These are phyloP conservation scores for Megacollybia platyphylla DNA, from an alignment of 1,284 basidiomycete species.

Conservation along the genomic window DNA sequence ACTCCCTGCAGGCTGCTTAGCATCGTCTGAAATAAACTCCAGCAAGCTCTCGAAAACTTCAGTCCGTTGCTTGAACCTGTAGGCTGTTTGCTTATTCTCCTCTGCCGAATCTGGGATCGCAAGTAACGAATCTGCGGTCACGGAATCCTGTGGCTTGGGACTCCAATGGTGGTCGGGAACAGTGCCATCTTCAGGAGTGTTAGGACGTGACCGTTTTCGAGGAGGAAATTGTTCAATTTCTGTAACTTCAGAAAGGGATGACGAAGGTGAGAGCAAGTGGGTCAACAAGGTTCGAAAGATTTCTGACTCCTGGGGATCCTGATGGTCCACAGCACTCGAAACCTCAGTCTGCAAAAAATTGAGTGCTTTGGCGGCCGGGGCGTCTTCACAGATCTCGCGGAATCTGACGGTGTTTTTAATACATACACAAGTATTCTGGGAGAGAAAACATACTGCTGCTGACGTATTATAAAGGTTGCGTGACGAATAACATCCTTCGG, in stretches of 20 bases:
- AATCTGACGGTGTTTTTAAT: slow-evolving; percentile 32
- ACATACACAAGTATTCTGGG: not conserved
- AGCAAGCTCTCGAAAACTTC: slow-evolving; percentile 58
- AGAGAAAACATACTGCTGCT: slow-evolving; percentile 44
- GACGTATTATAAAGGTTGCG: slow-evolving; percentile 46
- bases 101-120: slow-evolving; percentile 27
- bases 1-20: slow-evolving; percentile 50
- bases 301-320: slow-evolving; percentile 43
- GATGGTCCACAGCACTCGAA: slow-evolving; percentile 57
- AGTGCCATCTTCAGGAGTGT: slow-evolving; percentile 16
- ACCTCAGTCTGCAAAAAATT: slow-evolving; percentile 60
- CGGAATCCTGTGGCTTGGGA: not conserved
- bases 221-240: slow-evolving; percentile 15
- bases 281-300: slow-evolving; percentile 56
- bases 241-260: slow-evolving; percentile 10
- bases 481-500: slow-evolving; percentile 47
- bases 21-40: slow-evolving; percentile 44
- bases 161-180: not conserved
- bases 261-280: slow-evolving; percentile 37
- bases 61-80: slow-evolving; percentile 44
- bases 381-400: slow-evolving; percentile 62
- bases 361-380: slow-evolving; percentile 52
- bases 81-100: slow-evolving; percentile 10
- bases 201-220: slow-evolving; percentile 22
- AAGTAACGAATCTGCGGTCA: slow-evolving; percentile 13